These are phyloP conservation scores for Turritis glabra DNA, from an alignment of 345 rosid species.

Conservation along the genomic window DNA sequence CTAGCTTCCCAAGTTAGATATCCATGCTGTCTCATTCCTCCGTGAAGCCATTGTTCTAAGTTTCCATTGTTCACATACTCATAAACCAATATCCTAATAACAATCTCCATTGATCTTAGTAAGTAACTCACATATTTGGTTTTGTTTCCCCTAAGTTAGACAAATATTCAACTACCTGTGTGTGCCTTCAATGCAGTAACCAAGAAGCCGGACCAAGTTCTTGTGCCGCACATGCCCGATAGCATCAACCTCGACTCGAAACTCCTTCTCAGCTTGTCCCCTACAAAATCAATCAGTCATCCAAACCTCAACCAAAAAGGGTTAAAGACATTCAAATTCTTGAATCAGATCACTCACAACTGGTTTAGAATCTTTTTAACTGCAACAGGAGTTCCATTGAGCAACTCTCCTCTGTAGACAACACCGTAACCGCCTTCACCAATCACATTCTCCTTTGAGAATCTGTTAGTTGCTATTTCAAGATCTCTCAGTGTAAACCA, in stretches of 20 bases:
- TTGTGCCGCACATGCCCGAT: slow-evolving; percentile 93
- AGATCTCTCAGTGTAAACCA: slow-evolving; percentile 97
- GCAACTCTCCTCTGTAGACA: slow-evolving; percentile 71
- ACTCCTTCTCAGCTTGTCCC: slow-evolving; percentile 95
- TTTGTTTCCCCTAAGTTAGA: slow-evolving; percentile 34
- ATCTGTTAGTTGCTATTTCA: slow-evolving; percentile 67
- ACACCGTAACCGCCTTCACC: slow-evolving; percentile 86
- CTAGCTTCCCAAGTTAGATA: slow-evolving; percentile 95
- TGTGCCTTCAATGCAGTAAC: slow-evolving; percentile 94
- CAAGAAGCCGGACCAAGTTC: slow-evolving; percentile 87
- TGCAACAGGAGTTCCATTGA: slow-evolving; percentile 80
- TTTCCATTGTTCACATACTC: slow-evolving; percentile 90
- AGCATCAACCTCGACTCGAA: slow-evolving; percentile 91
- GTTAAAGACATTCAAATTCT: background rate
- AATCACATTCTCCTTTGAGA: slow-evolving; percentile 51
- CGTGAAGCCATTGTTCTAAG: slow-evolving; percentile 91
- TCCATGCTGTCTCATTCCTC: slow-evolving; percentile 70
- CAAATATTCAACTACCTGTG: slow-evolving; percentile 55
- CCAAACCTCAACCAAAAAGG: background rate
- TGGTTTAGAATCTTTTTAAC: slow-evolving; percentile 89
- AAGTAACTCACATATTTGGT: slow-evolving; percentile 43
- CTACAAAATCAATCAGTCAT: slow-evolving; percentile 40
- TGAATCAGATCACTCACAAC: slow-evolving; percentile 50
- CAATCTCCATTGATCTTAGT: background rate
- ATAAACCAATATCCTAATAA: slow-evolving; percentile 72